A percentile compares a stretch with the other conserved stretches of the same genome.
Conservation (phyloP, 208 protist species). For the Naegleria lovaniensis region DNA sequence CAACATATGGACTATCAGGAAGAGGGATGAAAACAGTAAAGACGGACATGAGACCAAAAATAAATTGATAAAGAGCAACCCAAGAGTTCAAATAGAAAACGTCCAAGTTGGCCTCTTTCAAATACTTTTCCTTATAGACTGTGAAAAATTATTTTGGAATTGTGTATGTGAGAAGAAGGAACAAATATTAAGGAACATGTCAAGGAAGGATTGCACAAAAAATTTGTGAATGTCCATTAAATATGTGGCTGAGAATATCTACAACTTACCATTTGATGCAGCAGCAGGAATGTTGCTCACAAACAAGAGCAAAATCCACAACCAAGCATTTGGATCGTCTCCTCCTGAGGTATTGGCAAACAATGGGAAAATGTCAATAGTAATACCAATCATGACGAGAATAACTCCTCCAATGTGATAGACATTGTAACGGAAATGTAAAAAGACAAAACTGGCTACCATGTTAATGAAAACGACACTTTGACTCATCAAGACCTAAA, state of each 20-base stretch:
- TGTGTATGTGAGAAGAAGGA: too few relatives aligned
- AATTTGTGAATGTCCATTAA: too few relatives aligned
- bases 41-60: constrained; percentile 19
- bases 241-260: neutral
- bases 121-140: constrained; percentile 27
- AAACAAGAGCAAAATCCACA: constrained; percentile 20
- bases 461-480: constrained; percentile 9
- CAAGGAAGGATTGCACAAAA: too few relatives aligned
- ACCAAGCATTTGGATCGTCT: neutral
- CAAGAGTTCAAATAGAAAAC: constrained; percentile 19
- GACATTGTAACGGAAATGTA: neutral
- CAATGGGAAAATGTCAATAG: constrained; percentile 17
- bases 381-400: constrained; percentile 2
- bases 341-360: neutral
- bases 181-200: too few relatives aligned
- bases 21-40: neutral
- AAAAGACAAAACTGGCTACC: constrained; percentile 15
- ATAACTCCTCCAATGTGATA: neutral
- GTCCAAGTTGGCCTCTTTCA: constrained; percentile 21
- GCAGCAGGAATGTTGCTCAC: neutral
- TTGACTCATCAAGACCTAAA: constrained; percentile 7
- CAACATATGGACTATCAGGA: neutral
- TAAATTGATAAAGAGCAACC: constrained; percentile 24
- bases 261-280: neutral
- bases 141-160: too few relatives aligned